Percentiles rank a stretch among this genome's conserved stretches.
Evolutionary conservation across 2,329 filamentous ascomycete genomes (phyloP).

Genomic region (Aspergillus sp.): DNA sequence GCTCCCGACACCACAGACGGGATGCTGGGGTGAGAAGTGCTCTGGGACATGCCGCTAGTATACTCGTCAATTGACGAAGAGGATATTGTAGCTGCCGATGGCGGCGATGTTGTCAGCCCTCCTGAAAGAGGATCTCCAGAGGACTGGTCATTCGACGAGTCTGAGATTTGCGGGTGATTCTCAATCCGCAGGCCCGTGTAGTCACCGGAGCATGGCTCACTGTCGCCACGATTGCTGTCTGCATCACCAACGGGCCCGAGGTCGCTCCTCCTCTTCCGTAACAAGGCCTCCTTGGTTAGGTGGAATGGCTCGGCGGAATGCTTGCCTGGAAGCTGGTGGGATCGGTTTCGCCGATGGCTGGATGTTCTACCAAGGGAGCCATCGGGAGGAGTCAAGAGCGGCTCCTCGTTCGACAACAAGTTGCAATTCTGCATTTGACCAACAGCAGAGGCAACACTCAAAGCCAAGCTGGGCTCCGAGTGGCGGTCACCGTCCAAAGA

Average conservation of each 20-base stretch:
- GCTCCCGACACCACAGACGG: slow-evolving; percentile 49
- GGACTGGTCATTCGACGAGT: slow-evolving; percentile 14
- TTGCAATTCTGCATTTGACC: slow-evolving; percentile 46
- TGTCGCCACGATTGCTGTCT: slow-evolving; percentile 24
- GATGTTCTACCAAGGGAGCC: slow-evolving; percentile 14
- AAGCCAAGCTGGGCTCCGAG: slow-evolving; percentile 46
- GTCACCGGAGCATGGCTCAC: slow-evolving; percentile 27
- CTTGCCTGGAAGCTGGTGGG: slow-evolving; percentile 37
- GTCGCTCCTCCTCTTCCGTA: slow-evolving; percentile 35
- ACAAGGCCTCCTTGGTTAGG: slow-evolving; percentile 37
- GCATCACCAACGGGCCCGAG: slow-evolving; percentile 24
- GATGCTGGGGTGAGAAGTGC: slow-evolving; percentile 51
- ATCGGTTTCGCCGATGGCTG: slow-evolving; percentile 40
- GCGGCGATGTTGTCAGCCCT: slow-evolving; percentile 39
- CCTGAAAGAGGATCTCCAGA: slow-evolving; percentile 23
- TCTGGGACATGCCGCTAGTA: slow-evolving; percentile 50
- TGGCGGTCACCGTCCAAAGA: slow-evolving; percentile 39
- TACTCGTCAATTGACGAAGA: slow-evolving; percentile 50
- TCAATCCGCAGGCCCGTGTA: slow-evolving; percentile 23
- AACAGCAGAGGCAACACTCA: slow-evolving; percentile 48
- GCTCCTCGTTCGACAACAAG: slow-evolving; percentile 33
- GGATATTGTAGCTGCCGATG: slow-evolving; percentile 50
- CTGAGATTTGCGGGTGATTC: slow-evolving; percentile 18
- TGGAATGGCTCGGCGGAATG: slow-evolving; percentile 38
- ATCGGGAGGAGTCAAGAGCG: slow-evolving; percentile 14